Evolutionary conservation across 768 basidiomycete genomes (phyloP).

Genomic region (Tremella fuciformis): DNA sequence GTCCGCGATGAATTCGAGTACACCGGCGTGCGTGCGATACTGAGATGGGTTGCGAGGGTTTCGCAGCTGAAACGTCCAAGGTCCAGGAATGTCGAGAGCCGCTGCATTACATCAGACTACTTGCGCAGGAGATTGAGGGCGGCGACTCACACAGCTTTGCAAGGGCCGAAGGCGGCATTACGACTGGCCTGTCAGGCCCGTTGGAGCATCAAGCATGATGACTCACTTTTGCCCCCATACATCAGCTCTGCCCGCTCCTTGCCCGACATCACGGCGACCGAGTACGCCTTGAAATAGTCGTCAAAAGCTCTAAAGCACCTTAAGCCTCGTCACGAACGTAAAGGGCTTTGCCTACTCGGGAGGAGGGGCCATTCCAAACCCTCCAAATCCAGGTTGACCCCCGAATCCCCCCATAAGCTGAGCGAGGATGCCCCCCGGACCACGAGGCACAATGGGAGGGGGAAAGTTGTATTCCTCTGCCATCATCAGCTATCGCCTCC

Average conservation of each 20-base stretch:
- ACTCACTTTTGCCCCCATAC: slow-evolving; percentile 89
- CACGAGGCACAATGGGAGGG: slow-evolving; percentile 19
- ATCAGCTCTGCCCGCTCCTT: slow-evolving; percentile 83
- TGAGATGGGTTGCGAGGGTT: slow-evolving; percentile 79
- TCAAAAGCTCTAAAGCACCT: slow-evolving; percentile 64
- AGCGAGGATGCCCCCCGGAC: slow-evolving; percentile 34
- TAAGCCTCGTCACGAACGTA: background rate
- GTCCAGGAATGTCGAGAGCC: slow-evolving; percentile 77
- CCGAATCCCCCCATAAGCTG: slow-evolving; percentile 48
- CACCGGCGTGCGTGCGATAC: slow-evolving; percentile 87
- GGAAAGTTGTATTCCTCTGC: slow-evolving; percentile 27
- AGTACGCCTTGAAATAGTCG: slow-evolving; percentile 91
- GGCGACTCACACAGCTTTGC: slow-evolving; percentile 66
- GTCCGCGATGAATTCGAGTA: slow-evolving; percentile 96
- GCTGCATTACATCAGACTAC: slow-evolving; percentile 51
- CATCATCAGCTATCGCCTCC: slow-evolving; percentile 5
- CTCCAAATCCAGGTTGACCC: slow-evolving; percentile 30
- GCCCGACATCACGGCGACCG: slow-evolving; percentile 87
- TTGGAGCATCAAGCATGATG: slow-evolving; percentile 8
- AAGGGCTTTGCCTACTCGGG: slow-evolving; percentile 6
- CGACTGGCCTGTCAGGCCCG: slow-evolving; percentile 59
- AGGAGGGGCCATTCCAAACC: slow-evolving; percentile 15
- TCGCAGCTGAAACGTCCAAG: slow-evolving; percentile 94
- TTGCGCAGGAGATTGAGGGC: background rate
- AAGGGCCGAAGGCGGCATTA: slow-evolving; percentile 94